Conservation (phyloP, 495 filamentous ascomycete genomes). For the Trypethelium eluteriae region DNA sequence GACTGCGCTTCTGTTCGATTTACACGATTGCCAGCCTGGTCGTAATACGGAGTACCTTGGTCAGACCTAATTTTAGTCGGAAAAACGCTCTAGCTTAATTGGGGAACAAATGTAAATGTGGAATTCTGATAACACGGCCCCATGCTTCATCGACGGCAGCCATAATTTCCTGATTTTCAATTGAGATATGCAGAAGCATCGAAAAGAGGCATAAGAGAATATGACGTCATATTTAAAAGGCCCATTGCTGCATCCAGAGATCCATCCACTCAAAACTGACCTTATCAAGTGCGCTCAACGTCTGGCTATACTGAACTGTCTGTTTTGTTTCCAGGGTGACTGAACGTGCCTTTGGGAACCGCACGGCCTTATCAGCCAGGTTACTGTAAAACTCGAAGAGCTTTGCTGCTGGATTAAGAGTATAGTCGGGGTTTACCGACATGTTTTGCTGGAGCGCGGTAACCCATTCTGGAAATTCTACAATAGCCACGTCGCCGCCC, state of each 20-base stretch:
- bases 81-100: no score
- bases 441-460: background rate
- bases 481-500: background rate
- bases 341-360: background rate
- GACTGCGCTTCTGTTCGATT: no score
- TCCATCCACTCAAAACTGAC: conserved; percentile 2
- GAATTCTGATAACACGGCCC: no score
- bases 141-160: no score
- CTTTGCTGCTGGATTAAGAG: background rate
- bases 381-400: background rate
- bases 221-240: background rate
- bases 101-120: no score
- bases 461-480: background rate
- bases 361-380: background rate
- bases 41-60: no score
- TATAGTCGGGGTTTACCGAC: background rate
- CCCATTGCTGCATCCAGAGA: conserved; percentile 4
- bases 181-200: background rate
- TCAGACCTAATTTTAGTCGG: no score
- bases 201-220: background rate
- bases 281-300: background rate
- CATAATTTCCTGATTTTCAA: background rate
- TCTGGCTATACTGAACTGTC: background rate
- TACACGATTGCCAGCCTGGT: no score
- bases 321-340: background rate